Conservation (phyloP, 345 rosid species). For the Psidium guajava region DNA sequence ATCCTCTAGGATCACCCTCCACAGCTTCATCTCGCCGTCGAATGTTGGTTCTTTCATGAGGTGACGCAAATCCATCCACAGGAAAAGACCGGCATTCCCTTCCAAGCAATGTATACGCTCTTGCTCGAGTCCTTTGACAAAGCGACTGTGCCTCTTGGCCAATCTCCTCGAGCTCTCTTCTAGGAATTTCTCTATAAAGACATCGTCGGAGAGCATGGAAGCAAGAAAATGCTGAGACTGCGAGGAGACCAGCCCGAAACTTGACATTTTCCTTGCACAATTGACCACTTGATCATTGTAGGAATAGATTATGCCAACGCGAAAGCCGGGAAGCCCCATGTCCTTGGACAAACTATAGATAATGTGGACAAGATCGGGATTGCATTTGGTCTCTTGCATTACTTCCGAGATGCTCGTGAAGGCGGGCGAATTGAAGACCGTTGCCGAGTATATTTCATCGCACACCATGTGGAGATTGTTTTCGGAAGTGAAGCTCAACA, state of each 20-base stretch:
- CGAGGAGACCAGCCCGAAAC: slow-evolving; percentile 73
- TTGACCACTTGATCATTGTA: slow-evolving; percentile 46
- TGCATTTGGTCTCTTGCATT: slow-evolving; percentile 27
- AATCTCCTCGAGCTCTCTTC: slow-evolving; percentile 46
- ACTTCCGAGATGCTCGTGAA: slow-evolving; percentile 63
- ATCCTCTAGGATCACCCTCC: slow-evolving; percentile 47
- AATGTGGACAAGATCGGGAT: slow-evolving; percentile 57
- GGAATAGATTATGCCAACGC: slow-evolving; percentile 75
- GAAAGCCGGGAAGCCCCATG: slow-evolving; percentile 80
- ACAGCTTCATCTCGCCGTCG: slow-evolving; percentile 45
- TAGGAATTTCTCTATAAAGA: slow-evolving; percentile 34
- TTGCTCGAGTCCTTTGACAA: slow-evolving; percentile 35
- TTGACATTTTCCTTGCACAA: slow-evolving; percentile 76
- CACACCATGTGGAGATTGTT: slow-evolving; percentile 64
- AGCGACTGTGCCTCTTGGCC: slow-evolving; percentile 28
- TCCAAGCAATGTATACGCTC: slow-evolving; percentile 41
- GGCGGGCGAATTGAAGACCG: slow-evolving; percentile 40
- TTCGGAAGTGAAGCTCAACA: slow-evolving; percentile 38
- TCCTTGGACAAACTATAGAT: slow-evolving; percentile 85
- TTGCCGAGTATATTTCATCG: slow-evolving; percentile 77
- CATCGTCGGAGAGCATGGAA: slow-evolving; percentile 59
- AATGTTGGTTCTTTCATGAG: slow-evolving; percentile 31
- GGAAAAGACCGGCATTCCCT: slow-evolving; percentile 58
- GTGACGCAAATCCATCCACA: slow-evolving; percentile 75
- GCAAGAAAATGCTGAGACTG: slow-evolving; percentile 68